Evolutionary conservation across 2,329 filamentous ascomycete species (phyloP).

Genomic region (Orbilia brochopaga): DNA sequence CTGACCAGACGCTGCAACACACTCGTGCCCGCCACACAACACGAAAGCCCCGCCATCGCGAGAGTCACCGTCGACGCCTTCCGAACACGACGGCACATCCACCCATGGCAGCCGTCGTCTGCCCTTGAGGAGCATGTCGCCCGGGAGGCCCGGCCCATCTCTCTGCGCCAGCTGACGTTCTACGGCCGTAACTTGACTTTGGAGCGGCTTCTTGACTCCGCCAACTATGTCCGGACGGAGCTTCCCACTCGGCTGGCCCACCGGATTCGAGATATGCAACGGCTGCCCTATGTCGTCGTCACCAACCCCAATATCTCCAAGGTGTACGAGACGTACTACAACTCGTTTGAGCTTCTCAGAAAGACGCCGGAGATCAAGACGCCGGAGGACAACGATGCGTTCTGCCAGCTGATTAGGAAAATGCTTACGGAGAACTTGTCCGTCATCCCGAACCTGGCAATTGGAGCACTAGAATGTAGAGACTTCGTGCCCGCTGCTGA

Average conservation of each 20-base stretch:
- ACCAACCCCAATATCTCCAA: constrained; percentile 93
- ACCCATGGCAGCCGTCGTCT: constrained; percentile 54
- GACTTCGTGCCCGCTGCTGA: constrained; percentile 79
- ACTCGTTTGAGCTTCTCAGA: constrained; percentile 90
- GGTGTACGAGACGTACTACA: constrained; percentile 96
- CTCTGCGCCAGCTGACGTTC: constrained; percentile 92
- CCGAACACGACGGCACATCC: constrained; percentile 12
- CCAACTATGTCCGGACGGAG: constrained; percentile 96
- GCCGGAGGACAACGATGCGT: constrained; percentile 84
- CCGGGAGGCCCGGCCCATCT: constrained; percentile 91
- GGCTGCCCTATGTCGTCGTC: constrained; percentile 90
- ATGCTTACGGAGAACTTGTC: constrained; percentile 86
- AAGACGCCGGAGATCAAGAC: constrained; percentile 81
- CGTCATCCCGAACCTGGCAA: constrained; percentile 91
- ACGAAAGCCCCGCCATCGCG: background rate
- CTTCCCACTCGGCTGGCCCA: constrained; percentile 91
- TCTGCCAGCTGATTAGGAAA: constrained; percentile 79
- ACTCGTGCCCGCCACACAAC: background rate
- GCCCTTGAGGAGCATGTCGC: constrained; percentile 65
- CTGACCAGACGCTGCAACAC: constrained; percentile 44
- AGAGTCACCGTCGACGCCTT: background rate
- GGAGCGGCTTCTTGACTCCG: constrained; percentile 84
- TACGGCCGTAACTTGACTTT: constrained; percentile 88
- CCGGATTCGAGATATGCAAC: constrained; percentile 95
- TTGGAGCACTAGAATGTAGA: constrained; percentile 90